Conservation (phyloP, 2,329 filamentous ascomycete genomes). For the Mycosphaerella sp. region DNA sequence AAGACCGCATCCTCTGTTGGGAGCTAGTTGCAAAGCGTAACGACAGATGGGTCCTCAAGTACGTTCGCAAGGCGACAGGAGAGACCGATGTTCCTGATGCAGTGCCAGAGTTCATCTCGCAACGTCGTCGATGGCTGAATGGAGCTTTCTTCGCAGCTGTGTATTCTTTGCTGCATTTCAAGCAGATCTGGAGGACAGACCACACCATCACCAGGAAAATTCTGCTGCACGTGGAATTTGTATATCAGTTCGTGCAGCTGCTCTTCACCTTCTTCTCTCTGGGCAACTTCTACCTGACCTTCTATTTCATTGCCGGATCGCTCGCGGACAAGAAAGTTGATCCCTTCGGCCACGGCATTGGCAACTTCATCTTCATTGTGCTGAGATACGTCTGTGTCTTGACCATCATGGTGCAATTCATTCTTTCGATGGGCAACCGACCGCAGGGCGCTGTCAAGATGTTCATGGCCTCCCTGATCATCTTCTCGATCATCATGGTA, state of each 20-base stretch:
- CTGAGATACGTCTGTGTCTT: slow-evolving; percentile 80
- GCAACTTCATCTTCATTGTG: slow-evolving; percentile 76
- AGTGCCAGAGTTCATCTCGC: slow-evolving; percentile 94
- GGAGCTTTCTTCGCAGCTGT: slow-evolving; percentile 98
- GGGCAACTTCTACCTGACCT: slow-evolving; percentile 96
- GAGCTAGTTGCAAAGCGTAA: slow-evolving; percentile 92
- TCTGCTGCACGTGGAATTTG: slow-evolving; percentile 86
- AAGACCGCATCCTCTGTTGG: slow-evolving; percentile 87
- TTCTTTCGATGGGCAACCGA: slow-evolving; percentile 90
- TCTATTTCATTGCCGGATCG: slow-evolving; percentile 95
- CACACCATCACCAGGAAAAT: slow-evolving; percentile 86
- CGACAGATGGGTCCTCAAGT: slow-evolving; percentile 96
- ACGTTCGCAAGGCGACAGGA: slow-evolving; percentile 91
- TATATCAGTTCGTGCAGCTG: slow-evolving; percentile 89
- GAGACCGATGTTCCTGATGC: slow-evolving; percentile 96
- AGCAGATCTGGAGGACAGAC: slow-evolving; percentile 87
- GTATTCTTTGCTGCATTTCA: slow-evolving; percentile 92
- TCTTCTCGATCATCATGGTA: slow-evolving; percentile 90
- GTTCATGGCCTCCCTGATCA: slow-evolving; percentile 79
- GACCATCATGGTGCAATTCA: slow-evolving; percentile 91
- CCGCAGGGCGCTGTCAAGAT: slow-evolving; percentile 91
- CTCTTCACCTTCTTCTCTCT: slow-evolving; percentile 97
- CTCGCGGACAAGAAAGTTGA: slow-evolving; percentile 72
- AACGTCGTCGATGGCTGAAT: slow-evolving; percentile 94
- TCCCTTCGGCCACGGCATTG: slow-evolving; percentile 85